phyloP scores from a whole-genome alignment of 352 stramenopile genomes.

The Halophytophthora polymorphica region DNA sequence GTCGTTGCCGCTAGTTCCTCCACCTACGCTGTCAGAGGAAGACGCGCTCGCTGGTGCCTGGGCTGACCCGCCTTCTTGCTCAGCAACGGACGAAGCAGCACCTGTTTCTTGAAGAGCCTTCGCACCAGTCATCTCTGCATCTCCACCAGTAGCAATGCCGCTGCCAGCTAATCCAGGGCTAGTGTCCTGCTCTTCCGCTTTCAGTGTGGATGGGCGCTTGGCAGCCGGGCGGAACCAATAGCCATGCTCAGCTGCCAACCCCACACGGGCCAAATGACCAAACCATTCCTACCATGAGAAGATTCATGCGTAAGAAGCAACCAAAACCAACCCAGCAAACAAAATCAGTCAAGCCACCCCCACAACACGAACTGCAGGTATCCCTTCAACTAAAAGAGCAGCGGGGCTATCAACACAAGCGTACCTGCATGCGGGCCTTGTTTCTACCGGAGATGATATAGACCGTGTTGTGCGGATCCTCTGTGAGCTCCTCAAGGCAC shows the following conservation, averaged over 20 bases:
- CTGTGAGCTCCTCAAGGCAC: slow-evolving; percentile 65
- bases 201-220: slow-evolving; percentile 39
- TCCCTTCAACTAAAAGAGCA: background rate
- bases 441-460: slow-evolving; percentile 85
- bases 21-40: slow-evolving; percentile 10
- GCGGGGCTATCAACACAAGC: background rate
- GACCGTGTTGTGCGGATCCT: slow-evolving; percentile 75
- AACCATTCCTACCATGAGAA: slow-evolving; percentile 69
- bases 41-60: slow-evolving; percentile 11
- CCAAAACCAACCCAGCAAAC: slow-evolving; percentile 3
- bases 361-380: background rate
- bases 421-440: slow-evolving; percentile 62
- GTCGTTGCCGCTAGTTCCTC: slow-evolving; percentile 9
- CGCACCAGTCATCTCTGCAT: background rate
- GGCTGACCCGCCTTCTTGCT: slow-evolving; percentile 13
- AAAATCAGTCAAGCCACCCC: background rate
- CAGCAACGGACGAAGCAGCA: background rate
- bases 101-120: slow-evolving; percentile 15
- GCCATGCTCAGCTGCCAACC: slow-evolving; percentile 72
- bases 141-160: background rate
- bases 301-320: background rate
- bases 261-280: slow-evolving; percentile 68
- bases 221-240: slow-evolving; percentile 78
- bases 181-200: slow-evolving; percentile 4
- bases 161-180: background rate